Conservation (phyloP, 129 eudicot genomes). For the Chrysanthemum lavandulifolium region DNA sequence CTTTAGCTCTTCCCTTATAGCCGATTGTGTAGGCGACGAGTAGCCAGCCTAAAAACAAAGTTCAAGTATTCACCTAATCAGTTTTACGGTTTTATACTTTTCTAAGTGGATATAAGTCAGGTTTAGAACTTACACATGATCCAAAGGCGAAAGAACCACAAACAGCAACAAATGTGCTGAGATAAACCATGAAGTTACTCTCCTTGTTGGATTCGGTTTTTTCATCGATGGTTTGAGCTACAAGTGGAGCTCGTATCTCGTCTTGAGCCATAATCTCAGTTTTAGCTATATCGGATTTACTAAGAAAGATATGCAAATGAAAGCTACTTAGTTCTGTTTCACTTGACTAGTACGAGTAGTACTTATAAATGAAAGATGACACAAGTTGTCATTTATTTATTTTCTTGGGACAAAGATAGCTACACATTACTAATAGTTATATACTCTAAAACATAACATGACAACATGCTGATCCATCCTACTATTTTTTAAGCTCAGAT, state of each 20-base stretch:
- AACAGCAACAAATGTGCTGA: slow-evolving; percentile 85
- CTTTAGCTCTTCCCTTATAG: slow-evolving; percentile 59
- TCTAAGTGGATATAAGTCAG: neutral
- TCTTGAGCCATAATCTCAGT: slow-evolving; percentile 33
- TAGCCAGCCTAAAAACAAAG: slow-evolving; percentile 68
- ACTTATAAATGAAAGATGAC: neutral
- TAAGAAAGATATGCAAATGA: slow-evolving; percentile 22
- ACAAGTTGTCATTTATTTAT: neutral
- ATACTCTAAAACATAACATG: neutral
- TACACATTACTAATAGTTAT: slow-evolving; percentile 12
- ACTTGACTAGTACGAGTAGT: slow-evolving; percentile 4
- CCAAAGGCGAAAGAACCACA: slow-evolving; percentile 94
- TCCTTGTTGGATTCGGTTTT: slow-evolving; percentile 28
- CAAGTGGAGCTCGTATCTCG: slow-evolving; percentile 46
- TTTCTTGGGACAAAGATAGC: slow-evolving; percentile 4
- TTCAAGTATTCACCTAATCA: neutral
- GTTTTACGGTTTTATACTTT: neutral
- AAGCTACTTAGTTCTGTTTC: slow-evolving; percentile 7
- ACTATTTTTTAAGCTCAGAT: slow-evolving; percentile 11
- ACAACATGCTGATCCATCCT: slow-evolving; percentile 8
- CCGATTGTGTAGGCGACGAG: slow-evolving; percentile 84
- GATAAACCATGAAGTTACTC: slow-evolving; percentile 67
- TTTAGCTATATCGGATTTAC: neutral
- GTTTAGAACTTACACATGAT: slow-evolving; percentile 63
- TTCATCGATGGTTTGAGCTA: slow-evolving; percentile 24